phyloP scores from a whole-genome alignment of 108 stramenopile species.

The Discostella pseudostelligera region DNA sequence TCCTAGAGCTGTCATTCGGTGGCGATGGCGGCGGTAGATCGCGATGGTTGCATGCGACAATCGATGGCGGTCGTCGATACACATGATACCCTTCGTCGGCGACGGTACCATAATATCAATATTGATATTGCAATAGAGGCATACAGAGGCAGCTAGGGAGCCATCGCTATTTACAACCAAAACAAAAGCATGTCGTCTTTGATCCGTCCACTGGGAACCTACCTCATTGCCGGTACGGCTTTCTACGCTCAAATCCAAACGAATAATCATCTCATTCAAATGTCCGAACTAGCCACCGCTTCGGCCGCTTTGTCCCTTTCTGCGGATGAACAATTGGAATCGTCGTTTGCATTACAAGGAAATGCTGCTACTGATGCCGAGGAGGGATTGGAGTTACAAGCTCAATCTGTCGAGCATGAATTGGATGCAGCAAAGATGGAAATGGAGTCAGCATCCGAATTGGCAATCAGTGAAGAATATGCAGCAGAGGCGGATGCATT shows the following conservation, averaged over 20 bases:
- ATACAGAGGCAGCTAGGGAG: too few species aligned
- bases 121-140: too few species aligned
- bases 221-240: conserved; percentile 26
- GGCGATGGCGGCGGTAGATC: too few species aligned
- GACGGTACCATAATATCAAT: too few species aligned
- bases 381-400: conserved; percentile 23
- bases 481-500: conserved; percentile 13
- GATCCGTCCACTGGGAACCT: conserved; percentile 23
- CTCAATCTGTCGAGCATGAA: conserved; percentile 20
- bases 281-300: conserved; percentile 11
- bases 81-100: too few species aligned
- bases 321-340: conserved; percentile 7
- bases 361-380: conserved; percentile 32
- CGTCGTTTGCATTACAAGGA: conserved; percentile 5
- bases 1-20: too few species aligned
- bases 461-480: conserved; percentile 12
- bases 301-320: conserved; percentile 13
- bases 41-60: too few species aligned
- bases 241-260: conserved; percentile 20
- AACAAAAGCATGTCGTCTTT: neutral
- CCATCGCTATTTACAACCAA: too few species aligned
- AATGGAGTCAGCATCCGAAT: conserved; percentile 12
- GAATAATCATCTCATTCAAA: conserved; percentile 19
- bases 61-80: too few species aligned
- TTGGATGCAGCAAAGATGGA: conserved; percentile 9